Evolutionary conservation across 306 rosid species (phyloP).

Genomic region (Astragalus glycyphyllos): DNA sequence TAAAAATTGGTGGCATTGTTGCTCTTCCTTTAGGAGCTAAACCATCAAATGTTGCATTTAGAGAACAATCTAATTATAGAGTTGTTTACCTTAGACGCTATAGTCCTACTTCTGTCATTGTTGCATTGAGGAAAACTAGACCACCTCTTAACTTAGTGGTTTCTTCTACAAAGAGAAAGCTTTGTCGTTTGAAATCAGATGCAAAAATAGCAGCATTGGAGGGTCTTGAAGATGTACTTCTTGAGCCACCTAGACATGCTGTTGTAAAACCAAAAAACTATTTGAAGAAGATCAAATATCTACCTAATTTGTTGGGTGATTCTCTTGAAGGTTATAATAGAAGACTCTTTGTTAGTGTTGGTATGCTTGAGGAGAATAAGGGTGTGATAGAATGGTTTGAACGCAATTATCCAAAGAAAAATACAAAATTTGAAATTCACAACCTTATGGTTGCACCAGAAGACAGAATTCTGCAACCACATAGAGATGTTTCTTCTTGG

Average conservation of each 20-base stretch:
- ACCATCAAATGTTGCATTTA: constrained; percentile 39
- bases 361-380: constrained; percentile 50
- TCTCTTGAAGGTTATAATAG: constrained; percentile 53
- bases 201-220: constrained; percentile 39
- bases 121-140: constrained; percentile 57
- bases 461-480: background rate
- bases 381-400: constrained; percentile 56
- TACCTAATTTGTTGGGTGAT: constrained; percentile 61
- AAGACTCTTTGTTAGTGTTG: constrained; percentile 55
- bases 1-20: constrained; percentile 66
- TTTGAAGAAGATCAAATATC: constrained; percentile 61
- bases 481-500: constrained; percentile 54
- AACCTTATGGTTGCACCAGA: constrained; percentile 39
- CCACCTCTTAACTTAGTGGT: constrained; percentile 2
- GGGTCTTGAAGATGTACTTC: constrained; percentile 59
- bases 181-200: constrained; percentile 38
- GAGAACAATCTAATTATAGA: constrained; percentile 51
- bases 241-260: constrained; percentile 58
- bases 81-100: constrained; percentile 55
- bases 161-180: constrained; percentile 49
- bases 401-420: constrained; percentile 58
- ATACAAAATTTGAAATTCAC: constrained; percentile 55
- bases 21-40: constrained; percentile 53
- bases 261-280: constrained; percentile 39
- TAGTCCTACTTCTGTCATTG: constrained; percentile 43